These are phyloP conservation scores for Boletus huronensis DNA, from an alignment of 768 basidiomycete genomes.

Conservation along the genomic window DNA sequence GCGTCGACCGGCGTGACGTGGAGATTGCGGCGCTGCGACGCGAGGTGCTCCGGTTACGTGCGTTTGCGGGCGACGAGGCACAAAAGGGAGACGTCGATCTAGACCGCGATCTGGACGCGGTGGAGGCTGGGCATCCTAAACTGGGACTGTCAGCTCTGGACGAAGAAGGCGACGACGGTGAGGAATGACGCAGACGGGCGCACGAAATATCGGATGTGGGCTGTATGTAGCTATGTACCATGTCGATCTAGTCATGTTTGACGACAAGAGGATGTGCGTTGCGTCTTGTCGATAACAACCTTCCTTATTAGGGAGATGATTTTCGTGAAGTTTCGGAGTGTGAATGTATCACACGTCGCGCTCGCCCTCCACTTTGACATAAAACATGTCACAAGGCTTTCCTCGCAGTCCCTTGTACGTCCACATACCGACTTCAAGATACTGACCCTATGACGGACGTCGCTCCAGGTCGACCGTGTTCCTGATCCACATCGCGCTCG, in stretches of 20 bases:
- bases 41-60: slow-evolving; percentile 62
- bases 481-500: slow-evolving; percentile 75
- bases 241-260: slow-evolving; percentile 13
- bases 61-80: slow-evolving; percentile 26
- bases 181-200: slow-evolving; percentile 12
- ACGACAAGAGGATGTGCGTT: too few species aligned
- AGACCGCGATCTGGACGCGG: slow-evolving; percentile 30
- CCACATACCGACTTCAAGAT: not conserved
- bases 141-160: slow-evolving; percentile 27
- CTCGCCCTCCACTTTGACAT: not conserved
- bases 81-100: slow-evolving; percentile 25
- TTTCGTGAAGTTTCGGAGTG: slow-evolving; percentile 26
- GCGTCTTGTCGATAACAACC: not conserved
- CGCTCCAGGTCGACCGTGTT: slow-evolving; percentile 58
- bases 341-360: too few species aligned
- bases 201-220: not conserved
- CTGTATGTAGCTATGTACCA: slow-evolving; percentile 6
- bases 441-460: not conserved
- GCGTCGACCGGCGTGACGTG: slow-evolving; percentile 75
- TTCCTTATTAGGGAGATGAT: slow-evolving; percentile 24
- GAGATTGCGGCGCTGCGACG: slow-evolving; percentile 66
- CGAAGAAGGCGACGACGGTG: slow-evolving; percentile 34
- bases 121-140: slow-evolving; percentile 18
- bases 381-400: slow-evolving; percentile 15
- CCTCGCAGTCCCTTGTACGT: slow-evolving; percentile 44